Percentiles rank a stretch among this genome's conserved stretches.
phyloP scores from a whole-genome alignment of 2,329 filamentous ascomycete genomes.

The Penicillium sumatraense region DNA sequence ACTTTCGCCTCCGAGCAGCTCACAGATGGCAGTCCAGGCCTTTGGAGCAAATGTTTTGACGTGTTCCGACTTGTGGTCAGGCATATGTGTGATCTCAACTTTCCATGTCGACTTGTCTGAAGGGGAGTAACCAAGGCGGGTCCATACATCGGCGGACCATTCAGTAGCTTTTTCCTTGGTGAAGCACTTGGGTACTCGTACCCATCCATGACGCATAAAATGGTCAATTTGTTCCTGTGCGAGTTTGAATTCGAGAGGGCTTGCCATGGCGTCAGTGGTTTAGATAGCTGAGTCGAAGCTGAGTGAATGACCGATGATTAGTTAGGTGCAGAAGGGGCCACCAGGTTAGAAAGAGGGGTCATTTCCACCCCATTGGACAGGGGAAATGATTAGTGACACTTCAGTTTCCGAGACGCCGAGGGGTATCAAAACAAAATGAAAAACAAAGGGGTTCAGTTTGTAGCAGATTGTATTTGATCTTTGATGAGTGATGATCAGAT shows the following conservation, averaged over 20 bases:
- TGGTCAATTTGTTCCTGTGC: slow-evolving; percentile 55
- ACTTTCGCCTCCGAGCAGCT: slow-evolving; percentile 68
- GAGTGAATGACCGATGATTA: too few relatives aligned
- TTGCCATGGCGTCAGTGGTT: not conserved
- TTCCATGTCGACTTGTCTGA: slow-evolving; percentile 69
- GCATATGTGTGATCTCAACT: slow-evolving; percentile 68
- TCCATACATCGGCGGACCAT: slow-evolving; percentile 62
- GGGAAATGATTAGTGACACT: too few relatives aligned
- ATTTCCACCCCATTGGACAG: too few relatives aligned
- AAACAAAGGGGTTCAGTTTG: too few relatives aligned
- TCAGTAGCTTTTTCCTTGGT: slow-evolving; percentile 52
- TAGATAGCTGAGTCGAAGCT: not conserved
- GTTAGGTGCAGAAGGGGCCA: too few relatives aligned
- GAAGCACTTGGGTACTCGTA: slow-evolving; percentile 60
- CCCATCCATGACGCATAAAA: slow-evolving; percentile 61
- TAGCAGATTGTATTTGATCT: too few relatives aligned
- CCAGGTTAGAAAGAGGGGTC: too few relatives aligned
- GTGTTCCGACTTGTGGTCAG: slow-evolving; percentile 59
- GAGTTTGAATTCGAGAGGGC: slow-evolving; percentile 30
- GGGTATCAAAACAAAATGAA: too few relatives aligned
- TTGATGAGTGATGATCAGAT: too few relatives aligned
- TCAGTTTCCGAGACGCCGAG: too few relatives aligned
- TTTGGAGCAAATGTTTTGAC: slow-evolving; percentile 64
- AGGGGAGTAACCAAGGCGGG: slow-evolving; percentile 66
- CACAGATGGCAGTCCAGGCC: slow-evolving; percentile 69